Base-by-base conservation (phyloP, 192 early-diverging fungal species). In the Chytriomyces confervae region DNA sequence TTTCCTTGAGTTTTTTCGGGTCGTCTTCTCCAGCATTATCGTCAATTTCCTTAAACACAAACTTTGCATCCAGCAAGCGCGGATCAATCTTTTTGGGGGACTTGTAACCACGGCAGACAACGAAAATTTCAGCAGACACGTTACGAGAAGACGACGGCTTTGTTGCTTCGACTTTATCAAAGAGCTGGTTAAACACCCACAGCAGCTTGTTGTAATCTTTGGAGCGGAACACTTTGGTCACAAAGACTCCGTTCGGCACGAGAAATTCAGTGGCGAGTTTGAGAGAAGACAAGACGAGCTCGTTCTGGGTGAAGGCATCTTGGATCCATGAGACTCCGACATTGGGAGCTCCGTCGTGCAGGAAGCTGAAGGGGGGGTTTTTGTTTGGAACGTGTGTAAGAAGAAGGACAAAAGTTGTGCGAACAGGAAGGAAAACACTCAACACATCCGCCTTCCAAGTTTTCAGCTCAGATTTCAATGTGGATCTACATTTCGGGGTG, bases 161-260 rank as follows among this genome's bases (percentile, higher is more conserved):
- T 44, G 97, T 99, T 1, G 97, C 97, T 84, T 99, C 96, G 71
- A 99, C 97, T 72, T 92, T 95, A 61, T 87, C 85, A 85, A 99
- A 99, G 50, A 99, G 83, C 84, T 98, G 96, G 79, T 98, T 94
- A 77, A 99, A 97, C 43, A 98, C 95, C 96, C 96, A 99, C 69
- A 99, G 90, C 49, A 99, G 87, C 76, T 95, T 96, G 88, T 98
- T 98, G 91, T 99, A 99, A 90, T 99, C 97, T 86, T 96, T 96
- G 76, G 96, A 98, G 72, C 97, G 89, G 86, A 99, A 99, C 43
- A 99, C 92, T 87, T 99, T 99, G 81, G 96, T 97, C 29, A 99
- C 95, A 86, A 99, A 99, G 9, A 89, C 92, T 11, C 97, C 97
- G 66, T 96, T 96, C 74, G 94, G 92, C 65, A 84, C 82, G 78